Evolutionary conservation across 208 protist genomes (phyloP), one percentile per base, ranked within the genome.

Genomic region (Acanthamoeba sp.): DNA sequence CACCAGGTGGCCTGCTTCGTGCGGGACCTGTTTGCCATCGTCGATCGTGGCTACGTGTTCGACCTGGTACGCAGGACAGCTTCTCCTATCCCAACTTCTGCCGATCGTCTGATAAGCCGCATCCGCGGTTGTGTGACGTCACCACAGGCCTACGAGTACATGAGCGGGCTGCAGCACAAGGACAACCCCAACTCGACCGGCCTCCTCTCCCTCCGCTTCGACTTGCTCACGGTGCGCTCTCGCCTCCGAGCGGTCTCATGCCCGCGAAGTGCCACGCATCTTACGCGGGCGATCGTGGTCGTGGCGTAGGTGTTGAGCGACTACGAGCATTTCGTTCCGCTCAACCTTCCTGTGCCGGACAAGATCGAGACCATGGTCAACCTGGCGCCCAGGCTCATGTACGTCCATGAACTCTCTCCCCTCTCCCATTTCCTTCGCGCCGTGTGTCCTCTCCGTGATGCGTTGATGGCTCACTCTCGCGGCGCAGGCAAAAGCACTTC

Each of bases 321-420:
- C 18, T 97, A 97, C 80, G 96, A 97, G 84, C 95, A 97, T 38
- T 97, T 91, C 29, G 29, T 97, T 1, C 90, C 95, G 10, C 20
- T 97, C 0, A 97, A 96, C 50, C 45, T 97, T 3, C 96, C 95
- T 6, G 36, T 91, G 5, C 85, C 85, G 5, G 85, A 91, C 85
- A 91, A 91, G 38, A 73, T 91, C 20, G 85, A 91, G 18, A n/a
- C 29, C n/a, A 91, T 91, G 12, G 10, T 34, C 20, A 42, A 71
- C 18, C 85, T 91, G 2, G 27, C 42, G 2, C 18, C 12, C 55
- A 22, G 52, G 22, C 57, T 91, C 20, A 55, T 38, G 85, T 91
- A 91, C 34, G 36, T 52, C 12, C n/a, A n/a, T n/a, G n/a, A n/a
- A n/a, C n/a, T n/a, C n/a, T n/a, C 36, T 89, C 32, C 45, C 50